phyloP scores from a whole-genome alignment of 2,329 filamentous ascomycete species.

The Fusarium stilboides region DNA sequence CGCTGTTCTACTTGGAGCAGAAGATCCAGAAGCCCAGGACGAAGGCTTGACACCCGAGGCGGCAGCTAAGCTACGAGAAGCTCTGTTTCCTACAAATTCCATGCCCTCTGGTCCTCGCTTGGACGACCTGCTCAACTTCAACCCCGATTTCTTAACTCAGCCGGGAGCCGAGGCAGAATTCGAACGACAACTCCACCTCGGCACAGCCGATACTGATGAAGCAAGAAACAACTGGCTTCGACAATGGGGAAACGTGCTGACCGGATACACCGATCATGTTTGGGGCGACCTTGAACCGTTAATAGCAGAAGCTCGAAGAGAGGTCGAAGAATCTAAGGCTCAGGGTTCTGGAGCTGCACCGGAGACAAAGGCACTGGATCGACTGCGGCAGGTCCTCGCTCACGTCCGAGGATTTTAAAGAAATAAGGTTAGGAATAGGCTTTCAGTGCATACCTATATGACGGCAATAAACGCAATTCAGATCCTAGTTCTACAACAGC shows the following conservation, averaged over 20 bases:
- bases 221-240: slow-evolving; percentile 64
- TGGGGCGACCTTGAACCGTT: slow-evolving; percentile 76
- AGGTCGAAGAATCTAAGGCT: slow-evolving; percentile 63
- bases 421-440: slow-evolving; percentile 11
- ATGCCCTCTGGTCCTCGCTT: slow-evolving; percentile 50
- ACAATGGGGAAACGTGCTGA: slow-evolving; percentile 71
- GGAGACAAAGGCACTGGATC: slow-evolving; percentile 53
- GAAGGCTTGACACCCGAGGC: slow-evolving; percentile 51
- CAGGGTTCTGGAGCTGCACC: slow-evolving; percentile 35
- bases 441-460: neutral
- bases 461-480: slow-evolving; percentile 4
- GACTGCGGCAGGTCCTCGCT: slow-evolving; percentile 57
- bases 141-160: slow-evolving; percentile 59
- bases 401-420: slow-evolving; percentile 54
- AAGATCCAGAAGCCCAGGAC: slow-evolving; percentile 45
- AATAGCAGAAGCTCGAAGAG: slow-evolving; percentile 68
- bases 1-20: slow-evolving; percentile 33
- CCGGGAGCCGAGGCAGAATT: slow-evolving; percentile 38
- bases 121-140: slow-evolving; percentile 67
- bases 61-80: slow-evolving; percentile 53
- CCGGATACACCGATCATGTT: slow-evolving; percentile 74
- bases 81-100: slow-evolving; percentile 55
- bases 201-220: slow-evolving; percentile 56
- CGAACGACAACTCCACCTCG: slow-evolving; percentile 54
- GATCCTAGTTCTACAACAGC: neutral